Conservation (phyloP, 1,284 basidiomycete species). For the Porogramme epimiltina region DNA sequence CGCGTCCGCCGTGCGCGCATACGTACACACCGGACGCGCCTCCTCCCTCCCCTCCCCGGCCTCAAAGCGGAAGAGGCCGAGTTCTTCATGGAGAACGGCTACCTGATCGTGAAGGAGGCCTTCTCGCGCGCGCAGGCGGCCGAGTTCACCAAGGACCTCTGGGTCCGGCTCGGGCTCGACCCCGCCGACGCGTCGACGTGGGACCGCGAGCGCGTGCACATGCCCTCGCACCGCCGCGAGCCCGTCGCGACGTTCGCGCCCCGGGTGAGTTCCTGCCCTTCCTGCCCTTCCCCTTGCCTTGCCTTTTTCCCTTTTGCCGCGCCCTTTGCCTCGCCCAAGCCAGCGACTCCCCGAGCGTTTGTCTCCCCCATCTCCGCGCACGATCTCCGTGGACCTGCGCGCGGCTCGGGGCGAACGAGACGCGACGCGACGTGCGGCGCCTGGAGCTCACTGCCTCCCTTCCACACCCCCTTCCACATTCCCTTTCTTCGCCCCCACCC, state of each 20-base stretch:
- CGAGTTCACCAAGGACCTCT: slow-evolving; percentile 51
- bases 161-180: slow-evolving; percentile 54
- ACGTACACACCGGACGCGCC: background rate
- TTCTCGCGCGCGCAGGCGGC: slow-evolving; percentile 53
- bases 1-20: background rate
- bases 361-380: background rate
- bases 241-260: slow-evolving; percentile 52
- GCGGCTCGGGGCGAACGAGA: too few species aligned
- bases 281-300: too few species aligned
- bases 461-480: too few species aligned
- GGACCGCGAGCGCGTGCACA: slow-evolving; percentile 54
- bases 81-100: slow-evolving; percentile 58
- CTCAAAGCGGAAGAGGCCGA: slow-evolving; percentile 46
- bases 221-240: slow-evolving; percentile 52
- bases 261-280: slow-evolving; percentile 43
- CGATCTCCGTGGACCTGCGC: too few species aligned
- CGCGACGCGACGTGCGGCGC: too few species aligned
- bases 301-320: background rate
- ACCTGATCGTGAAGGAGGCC: slow-evolving; percentile 53
- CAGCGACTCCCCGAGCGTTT: background rate
- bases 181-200: slow-evolving; percentile 56
- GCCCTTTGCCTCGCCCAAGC: background rate
- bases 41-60: background rate
- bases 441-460: too few species aligned
- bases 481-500: too few species aligned